Evolutionary conservation across 352 stramenopile species (phyloP), one percentile per base, ranked within the genome.

Genomic region (Pythium graminicola): DNA sequence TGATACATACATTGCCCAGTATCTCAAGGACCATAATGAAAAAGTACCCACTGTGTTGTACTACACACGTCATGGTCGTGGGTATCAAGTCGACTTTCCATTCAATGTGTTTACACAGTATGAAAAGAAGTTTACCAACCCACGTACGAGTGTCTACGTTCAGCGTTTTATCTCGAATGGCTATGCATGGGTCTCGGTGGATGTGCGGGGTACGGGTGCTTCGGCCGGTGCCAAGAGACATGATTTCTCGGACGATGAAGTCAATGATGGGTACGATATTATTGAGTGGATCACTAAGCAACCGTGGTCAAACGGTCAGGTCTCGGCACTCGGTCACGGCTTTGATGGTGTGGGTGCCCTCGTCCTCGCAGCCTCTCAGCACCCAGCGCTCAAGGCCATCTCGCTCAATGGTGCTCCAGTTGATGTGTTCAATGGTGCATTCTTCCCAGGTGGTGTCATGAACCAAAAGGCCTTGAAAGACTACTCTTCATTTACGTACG

Each of bases 221-320:
- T 92, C 81, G 22, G 75, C 64, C 1, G 81, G 81, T 31, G 47
- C 65, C 16, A 92, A 92, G 62, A 67, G 70, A 24, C 59, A 75
- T 50, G 81, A 92, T 46, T 92, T 92, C 33, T 64, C 57, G 2
- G 74, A 89, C 40, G 59, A 79, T 20, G 81, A 92, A 50, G 57
- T 87, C n/a, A 51, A 78, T 17, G 81, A 92, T 38, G 76, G 65
- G 11, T 84, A 87, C 50, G 78, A 89, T 35, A 45, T 92, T 13
- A 76, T 92, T 40, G 76, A 92, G 47, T 92, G 81, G 81, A 78
- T 92, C 62, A 82, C 73, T 0, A 47, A 84, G 56, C 81, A 92
- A 55, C 63, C 70, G 2, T 92, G 81, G 81, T 89, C 76, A 20
- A 87, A 89, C 66, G 81, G 81, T 45, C 61, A 89, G 14, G 81